Evolutionary conservation across 768 basidiomycete species (phyloP).

Genomic region (Amanita pseudoporphyria): DNA sequence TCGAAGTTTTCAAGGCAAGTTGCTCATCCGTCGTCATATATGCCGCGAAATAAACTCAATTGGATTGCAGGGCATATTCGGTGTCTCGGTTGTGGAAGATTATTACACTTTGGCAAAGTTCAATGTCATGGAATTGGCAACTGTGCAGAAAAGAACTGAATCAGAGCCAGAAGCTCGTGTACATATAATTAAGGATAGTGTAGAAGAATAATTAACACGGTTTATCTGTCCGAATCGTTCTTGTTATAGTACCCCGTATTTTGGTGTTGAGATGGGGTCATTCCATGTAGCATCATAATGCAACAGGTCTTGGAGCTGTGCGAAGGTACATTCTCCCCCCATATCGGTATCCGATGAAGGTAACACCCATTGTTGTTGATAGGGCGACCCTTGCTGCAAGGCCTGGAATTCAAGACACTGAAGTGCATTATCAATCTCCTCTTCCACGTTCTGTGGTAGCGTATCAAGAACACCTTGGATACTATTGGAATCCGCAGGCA

Average conservation of each 20-base stretch:
- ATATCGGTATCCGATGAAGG: too few relatives aligned
- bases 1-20: conserved; percentile 76
- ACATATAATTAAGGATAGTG: not conserved
- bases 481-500: too few relatives aligned
- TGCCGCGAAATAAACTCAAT: conserved; percentile 1
- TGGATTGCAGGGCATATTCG: conserved; percentile 55
- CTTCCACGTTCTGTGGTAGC: too few relatives aligned
- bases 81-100: conserved; percentile 62
- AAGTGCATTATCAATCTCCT: too few relatives aligned
- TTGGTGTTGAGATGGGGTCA: not conserved
- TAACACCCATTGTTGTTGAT: too few relatives aligned
- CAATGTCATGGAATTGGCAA: conserved; percentile 70
- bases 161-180: not conserved
- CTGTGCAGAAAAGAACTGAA: conserved; percentile 16
- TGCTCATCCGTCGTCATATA: not conserved
- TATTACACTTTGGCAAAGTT: conserved; percentile 69
- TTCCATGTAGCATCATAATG: too few relatives aligned
- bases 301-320: too few relatives aligned
- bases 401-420: too few relatives aligned
- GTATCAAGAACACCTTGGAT: too few relatives aligned
- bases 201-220: not conserved
- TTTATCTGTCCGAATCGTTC: too few relatives aligned
- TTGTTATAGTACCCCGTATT: not conserved
- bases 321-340: too few relatives aligned
- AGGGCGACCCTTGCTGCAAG: too few relatives aligned